These are phyloP conservation scores for Phytophthora tubulina DNA, from an alignment of 352 stramenopile species.

Conservation along the genomic window DNA sequence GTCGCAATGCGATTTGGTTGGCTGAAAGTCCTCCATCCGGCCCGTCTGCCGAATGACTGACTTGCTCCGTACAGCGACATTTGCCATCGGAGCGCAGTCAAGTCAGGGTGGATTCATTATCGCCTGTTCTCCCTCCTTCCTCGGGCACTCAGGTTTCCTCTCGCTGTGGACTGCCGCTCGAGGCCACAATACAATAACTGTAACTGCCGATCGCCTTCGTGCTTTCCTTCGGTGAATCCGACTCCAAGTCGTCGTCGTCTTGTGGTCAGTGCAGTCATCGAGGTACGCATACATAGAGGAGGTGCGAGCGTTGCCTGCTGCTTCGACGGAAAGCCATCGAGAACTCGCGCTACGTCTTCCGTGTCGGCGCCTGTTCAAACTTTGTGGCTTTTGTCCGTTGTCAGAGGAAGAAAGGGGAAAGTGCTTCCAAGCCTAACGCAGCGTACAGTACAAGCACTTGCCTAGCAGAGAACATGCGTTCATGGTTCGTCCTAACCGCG, in stretches of 20 bases:
- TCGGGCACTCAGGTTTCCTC: neutral
- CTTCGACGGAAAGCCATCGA: conserved; percentile 21
- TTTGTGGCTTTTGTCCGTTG: conserved; percentile 27
- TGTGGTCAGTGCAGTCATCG: conserved; percentile 28
- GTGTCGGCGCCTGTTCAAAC: conserved; percentile 21
- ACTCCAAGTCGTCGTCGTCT: conserved; percentile 10
- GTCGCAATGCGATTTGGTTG: conserved; percentile 7
- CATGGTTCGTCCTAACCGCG: conserved; percentile 6
- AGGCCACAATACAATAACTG: neutral
- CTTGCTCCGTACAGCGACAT: conserved; percentile 17
- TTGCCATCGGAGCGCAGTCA: neutral
- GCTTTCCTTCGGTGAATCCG: conserved; percentile 10
- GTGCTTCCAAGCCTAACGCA: neutral
- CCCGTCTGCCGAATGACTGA: conserved; percentile 13
- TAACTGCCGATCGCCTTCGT: neutral
- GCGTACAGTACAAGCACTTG: neutral
- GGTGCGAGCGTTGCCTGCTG: conserved; percentile 9
- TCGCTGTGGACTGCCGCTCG: neutral
- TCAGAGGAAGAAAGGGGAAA: neutral
- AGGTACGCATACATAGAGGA: conserved; percentile 13
- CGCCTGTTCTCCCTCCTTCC: neutral
- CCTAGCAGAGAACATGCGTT: conserved; percentile 20
- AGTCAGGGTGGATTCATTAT: conserved; percentile 18
- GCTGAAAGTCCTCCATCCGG: conserved; percentile 11
- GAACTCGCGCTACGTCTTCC: conserved; percentile 15